These are phyloP conservation scores for Lagenidium giganteum DNA, from an alignment of 352 stramenopile genomes.

Conservation along the genomic window DNA sequence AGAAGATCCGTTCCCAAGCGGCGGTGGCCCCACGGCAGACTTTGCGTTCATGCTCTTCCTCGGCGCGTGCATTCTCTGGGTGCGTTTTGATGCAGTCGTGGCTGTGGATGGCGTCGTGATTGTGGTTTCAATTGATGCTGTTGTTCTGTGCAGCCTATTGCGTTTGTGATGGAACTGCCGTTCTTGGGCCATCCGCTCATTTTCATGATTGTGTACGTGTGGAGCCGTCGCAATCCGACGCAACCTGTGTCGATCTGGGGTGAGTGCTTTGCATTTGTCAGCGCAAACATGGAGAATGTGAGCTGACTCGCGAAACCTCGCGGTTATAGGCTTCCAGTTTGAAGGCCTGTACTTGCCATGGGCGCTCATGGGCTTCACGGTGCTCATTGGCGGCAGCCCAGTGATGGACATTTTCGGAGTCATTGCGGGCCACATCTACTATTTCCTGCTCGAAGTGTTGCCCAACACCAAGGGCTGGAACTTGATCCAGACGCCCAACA, in stretches of 20 bases:
- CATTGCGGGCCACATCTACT: conserved; percentile 85
- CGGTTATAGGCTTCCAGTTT: conserved; percentile 75
- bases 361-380: conserved; percentile 85
- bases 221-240: conserved; percentile 84
- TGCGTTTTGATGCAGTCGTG: conserved; percentile 20
- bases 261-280: conserved; percentile 11
- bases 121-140: too few species aligned
- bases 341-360: conserved; percentile 85
- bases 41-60: conserved; percentile 90
- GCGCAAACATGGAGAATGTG: background rate
- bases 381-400: conserved; percentile 80
- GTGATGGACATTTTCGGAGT: conserved; percentile 87
- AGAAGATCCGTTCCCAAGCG: conserved; percentile 78
- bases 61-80: conserved; percentile 67
- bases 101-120: background rate
- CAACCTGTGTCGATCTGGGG: conserved; percentile 80
- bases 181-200: conserved; percentile 84
- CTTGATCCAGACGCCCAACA: conserved; percentile 68
- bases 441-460: conserved; percentile 86
- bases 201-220: conserved; percentile 91
- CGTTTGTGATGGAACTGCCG: conserved; percentile 77
- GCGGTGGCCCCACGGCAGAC: conserved; percentile 75
- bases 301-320: too few species aligned
- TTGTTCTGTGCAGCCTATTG: conserved; percentile 44
- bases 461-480: conserved; percentile 83